Conservation (phyloP, 2,329 filamentous ascomycete genomes). For the Colletotrichum musicola region DNA sequence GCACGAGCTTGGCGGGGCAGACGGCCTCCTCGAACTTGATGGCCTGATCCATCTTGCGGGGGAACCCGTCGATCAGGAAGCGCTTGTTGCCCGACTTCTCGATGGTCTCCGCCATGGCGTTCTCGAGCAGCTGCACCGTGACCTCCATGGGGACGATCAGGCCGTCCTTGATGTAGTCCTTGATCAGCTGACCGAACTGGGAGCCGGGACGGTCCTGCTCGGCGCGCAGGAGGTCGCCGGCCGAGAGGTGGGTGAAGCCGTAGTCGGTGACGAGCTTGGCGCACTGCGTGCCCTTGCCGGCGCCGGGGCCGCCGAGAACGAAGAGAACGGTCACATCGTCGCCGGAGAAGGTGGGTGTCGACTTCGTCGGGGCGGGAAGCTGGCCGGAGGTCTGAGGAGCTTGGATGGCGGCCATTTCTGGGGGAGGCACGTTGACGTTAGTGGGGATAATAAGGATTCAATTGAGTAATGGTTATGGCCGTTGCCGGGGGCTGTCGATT, state of each 20-base stretch:
- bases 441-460: background rate
- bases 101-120: slow-evolving; percentile 85
- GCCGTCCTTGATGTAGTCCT: slow-evolving; percentile 92
- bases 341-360: slow-evolving; percentile 77
- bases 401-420: slow-evolving; percentile 56
- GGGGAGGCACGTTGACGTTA: slow-evolving; percentile 35
- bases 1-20: slow-evolving; percentile 83
- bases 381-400: slow-evolving; percentile 55
- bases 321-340: slow-evolving; percentile 91
- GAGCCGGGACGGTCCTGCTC: slow-evolving; percentile 90
- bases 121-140: slow-evolving; percentile 92
- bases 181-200: slow-evolving; percentile 93
- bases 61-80: slow-evolving; percentile 88
- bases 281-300: slow-evolving; percentile 97
- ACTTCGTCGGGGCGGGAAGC: slow-evolving; percentile 65
- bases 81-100: slow-evolving; percentile 65
- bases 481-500: background rate
- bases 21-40: slow-evolving; percentile 92
- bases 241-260: slow-evolving; percentile 92
- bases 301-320: slow-evolving; percentile 94
- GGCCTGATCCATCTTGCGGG: slow-evolving; percentile 97
- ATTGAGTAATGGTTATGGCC: background rate
- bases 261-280: slow-evolving; percentile 87
- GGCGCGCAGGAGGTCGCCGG: slow-evolving; percentile 91
- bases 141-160: slow-evolving; percentile 99